phyloP scores from a whole-genome alignment of 2,329 filamentous ascomycete species.

The Allantophomopsis lycopodina region DNA sequence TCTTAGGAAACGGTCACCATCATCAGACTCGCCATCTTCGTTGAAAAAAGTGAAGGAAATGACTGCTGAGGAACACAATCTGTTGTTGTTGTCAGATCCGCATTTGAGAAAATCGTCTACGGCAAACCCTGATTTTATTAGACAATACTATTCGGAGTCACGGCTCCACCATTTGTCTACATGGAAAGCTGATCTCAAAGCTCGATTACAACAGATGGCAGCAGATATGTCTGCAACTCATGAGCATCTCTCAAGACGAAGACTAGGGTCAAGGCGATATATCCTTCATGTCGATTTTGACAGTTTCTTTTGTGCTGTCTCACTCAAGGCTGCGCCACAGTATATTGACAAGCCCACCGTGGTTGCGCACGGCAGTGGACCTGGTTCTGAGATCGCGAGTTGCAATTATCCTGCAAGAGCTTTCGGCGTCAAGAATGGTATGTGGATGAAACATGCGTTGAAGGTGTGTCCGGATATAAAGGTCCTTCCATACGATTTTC shows the following conservation, averaged over 20 bases:
- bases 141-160: conserved; percentile 91
- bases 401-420: conserved; percentile 88
- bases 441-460: conserved; percentile 95
- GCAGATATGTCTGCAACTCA: conserved; percentile 48
- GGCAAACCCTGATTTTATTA: conserved; percentile 83
- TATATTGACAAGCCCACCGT: conserved; percentile 68
- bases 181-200: conserved; percentile 93
- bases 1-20: not conserved
- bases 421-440: conserved; percentile 88
- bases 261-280: conserved; percentile 58
- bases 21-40: not conserved
- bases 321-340: conserved; percentile 64
- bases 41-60: conserved; percentile 23
- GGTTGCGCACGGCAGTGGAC: conserved; percentile 76
- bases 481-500: conserved; percentile 90
- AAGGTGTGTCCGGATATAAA: conserved; percentile 77
- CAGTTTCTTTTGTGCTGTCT: conserved; percentile 95
- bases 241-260: conserved; percentile 30
- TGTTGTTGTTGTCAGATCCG: conserved; percentile 69
- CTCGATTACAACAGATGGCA: conserved; percentile 69
- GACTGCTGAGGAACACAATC: conserved; percentile 90
- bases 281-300: conserved; percentile 96
- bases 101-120: conserved; percentile 79
- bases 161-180: conserved; percentile 88
- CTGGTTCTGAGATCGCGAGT: conserved; percentile 87